Evolutionary conservation across 2,329 filamentous ascomycete species (phyloP).

Genomic region (Chrysoporthe cubensis): DNA sequence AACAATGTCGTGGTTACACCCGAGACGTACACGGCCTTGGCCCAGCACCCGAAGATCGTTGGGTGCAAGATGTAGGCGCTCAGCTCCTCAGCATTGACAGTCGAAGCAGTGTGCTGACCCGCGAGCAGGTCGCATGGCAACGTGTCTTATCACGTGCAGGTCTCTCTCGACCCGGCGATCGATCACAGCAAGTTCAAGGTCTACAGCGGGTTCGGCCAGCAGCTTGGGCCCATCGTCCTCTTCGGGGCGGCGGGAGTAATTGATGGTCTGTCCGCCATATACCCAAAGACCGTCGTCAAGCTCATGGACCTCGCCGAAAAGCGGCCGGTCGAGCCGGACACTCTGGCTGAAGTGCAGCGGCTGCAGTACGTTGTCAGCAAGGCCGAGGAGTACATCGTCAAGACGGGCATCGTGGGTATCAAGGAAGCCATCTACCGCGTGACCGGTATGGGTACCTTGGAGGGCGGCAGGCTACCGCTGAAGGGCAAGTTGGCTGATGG

Average conservation of each 20-base stretch:
- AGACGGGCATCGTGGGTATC: slow-evolving; percentile 65
- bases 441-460: slow-evolving; percentile 59
- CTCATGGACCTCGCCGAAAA: slow-evolving; percentile 54
- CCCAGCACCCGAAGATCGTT: slow-evolving; percentile 67
- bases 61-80: slow-evolving; percentile 62
- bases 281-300: slow-evolving; percentile 63
- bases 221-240: slow-evolving; percentile 65
- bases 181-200: slow-evolving; percentile 64
- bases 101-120: background rate
- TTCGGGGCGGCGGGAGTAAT: slow-evolving; percentile 69
- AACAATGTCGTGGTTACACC: slow-evolving; percentile 65
- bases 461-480: slow-evolving; percentile 63
- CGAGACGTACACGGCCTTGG: slow-evolving; percentile 60
- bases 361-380: slow-evolving; percentile 65
- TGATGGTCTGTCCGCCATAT: slow-evolving; percentile 68
- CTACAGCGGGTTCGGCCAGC: slow-evolving; percentile 69
- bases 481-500: slow-evolving; percentile 58
- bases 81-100: background rate
- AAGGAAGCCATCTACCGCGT: slow-evolving; percentile 64
- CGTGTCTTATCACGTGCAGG: slow-evolving; percentile 66
- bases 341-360: slow-evolving; percentile 55
- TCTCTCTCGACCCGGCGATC: slow-evolving; percentile 63
- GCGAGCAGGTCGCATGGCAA: slow-evolving; percentile 59
- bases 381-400: slow-evolving; percentile 65
- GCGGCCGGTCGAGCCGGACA: slow-evolving; percentile 34